Percentiles rank a stretch among this genome's conserved stretches.
These are phyloP conservation scores for Leccinum arenicola DNA, from an alignment of 768 basidiomycete genomes.

Conservation along the genomic window DNA sequence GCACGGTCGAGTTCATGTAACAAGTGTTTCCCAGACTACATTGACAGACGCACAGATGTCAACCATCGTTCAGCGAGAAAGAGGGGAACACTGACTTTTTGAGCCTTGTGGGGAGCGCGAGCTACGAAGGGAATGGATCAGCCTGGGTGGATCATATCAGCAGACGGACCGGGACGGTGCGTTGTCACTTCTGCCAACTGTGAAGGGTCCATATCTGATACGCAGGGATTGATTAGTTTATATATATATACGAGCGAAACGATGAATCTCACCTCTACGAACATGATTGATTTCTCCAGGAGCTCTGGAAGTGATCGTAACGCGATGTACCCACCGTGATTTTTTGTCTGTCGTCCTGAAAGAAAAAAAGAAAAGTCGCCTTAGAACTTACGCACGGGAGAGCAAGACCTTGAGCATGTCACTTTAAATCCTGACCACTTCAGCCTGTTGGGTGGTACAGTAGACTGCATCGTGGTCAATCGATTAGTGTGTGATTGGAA, in stretches of 20 bases:
- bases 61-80: not conserved
- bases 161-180: not conserved
- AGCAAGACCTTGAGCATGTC: slow-evolving; percentile 78
- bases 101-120: slow-evolving; percentile 78
- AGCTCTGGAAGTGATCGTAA: slow-evolving; percentile 61
- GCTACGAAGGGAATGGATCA: slow-evolving; percentile 37
- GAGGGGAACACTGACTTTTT: slow-evolving; percentile 50
- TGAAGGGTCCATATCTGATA: slow-evolving; percentile 50
- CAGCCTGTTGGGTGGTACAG: slow-evolving; percentile 85
- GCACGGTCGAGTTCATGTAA: slow-evolving; percentile 95
- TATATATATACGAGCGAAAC: not conserved
- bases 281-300: slow-evolving; percentile 72
- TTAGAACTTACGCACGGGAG: not conserved
- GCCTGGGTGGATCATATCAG: not conserved
- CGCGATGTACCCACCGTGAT: too few relatives aligned
- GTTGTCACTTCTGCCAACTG: slow-evolving; percentile 78
- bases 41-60: not conserved
- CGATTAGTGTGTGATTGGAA: too few relatives aligned
- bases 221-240: slow-evolving; percentile 3
- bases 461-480: too few relatives aligned
- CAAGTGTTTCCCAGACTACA: slow-evolving; percentile 91
- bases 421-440: slow-evolving; percentile 93
- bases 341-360: too few relatives aligned
- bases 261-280: slow-evolving; percentile 67
- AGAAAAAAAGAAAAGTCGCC: too few relatives aligned